Evolutionary conservation across 2,329 filamentous ascomycete species (phyloP).

Genomic region (Colletotrichum eleusines): DNA sequence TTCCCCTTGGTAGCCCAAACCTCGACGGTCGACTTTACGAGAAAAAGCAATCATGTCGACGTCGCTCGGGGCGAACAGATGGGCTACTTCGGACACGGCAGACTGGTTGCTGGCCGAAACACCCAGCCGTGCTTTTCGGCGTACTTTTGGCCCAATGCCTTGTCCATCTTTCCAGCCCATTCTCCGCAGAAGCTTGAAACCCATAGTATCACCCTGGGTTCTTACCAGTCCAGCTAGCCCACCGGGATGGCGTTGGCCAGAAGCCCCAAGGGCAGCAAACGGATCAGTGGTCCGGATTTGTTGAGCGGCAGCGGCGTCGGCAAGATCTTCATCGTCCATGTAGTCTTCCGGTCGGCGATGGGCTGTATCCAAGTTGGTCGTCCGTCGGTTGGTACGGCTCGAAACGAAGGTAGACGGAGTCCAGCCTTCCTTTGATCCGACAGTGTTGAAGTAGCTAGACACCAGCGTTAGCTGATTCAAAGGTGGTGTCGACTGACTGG

Average conservation of each 20-base stretch:
- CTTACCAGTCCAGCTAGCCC: conserved; percentile 79
- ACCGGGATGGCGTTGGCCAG: conserved; percentile 54
- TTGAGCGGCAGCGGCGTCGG: conserved; percentile 83
- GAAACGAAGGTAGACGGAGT: conserved; percentile 92
- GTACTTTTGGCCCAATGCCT: conserved; percentile 89
- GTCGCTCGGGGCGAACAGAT: conserved; percentile 90
- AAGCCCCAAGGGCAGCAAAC: conserved; percentile 82
- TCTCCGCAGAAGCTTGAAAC: conserved; percentile 82
- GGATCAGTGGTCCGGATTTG: conserved; percentile 78
- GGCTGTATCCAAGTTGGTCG: conserved; percentile 66
- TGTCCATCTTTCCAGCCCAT: conserved; percentile 98
- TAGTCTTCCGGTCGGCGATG: conserved; percentile 85
- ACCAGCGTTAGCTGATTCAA: conserved; percentile 49
- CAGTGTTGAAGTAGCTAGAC: conserved; percentile 92
- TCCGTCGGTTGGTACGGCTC: conserved; percentile 82
- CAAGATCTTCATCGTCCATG: conserved; percentile 97
- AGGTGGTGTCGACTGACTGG: conserved; percentile 15
- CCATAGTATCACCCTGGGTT: conserved; percentile 84
- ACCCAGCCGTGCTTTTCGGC: conserved; percentile 77
- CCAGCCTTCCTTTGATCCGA: conserved; percentile 99
- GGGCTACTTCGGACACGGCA: conserved; percentile 59
- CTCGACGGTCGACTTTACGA: conserved; percentile 76
- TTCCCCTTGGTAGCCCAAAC: conserved; percentile 75
- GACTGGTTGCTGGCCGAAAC: conserved; percentile 52
- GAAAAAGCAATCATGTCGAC: conserved; percentile 74